Conservation (phyloP, 306 rosid genomes). For the Mimosa bimucronata region DNA sequence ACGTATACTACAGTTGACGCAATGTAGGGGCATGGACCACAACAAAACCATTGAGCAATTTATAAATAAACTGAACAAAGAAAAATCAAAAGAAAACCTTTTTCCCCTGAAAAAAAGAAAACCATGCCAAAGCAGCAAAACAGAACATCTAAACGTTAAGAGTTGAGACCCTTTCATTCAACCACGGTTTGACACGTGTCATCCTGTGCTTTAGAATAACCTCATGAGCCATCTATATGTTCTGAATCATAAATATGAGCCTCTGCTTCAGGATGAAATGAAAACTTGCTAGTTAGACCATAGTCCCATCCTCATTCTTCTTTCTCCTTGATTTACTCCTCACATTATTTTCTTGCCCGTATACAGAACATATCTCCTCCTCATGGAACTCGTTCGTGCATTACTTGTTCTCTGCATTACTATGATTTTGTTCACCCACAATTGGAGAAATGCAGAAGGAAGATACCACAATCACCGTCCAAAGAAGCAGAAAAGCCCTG, state of each 20-base stretch:
- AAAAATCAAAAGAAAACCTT: not conserved
- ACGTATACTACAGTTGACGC: not conserved
- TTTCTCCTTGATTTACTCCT: not conserved
- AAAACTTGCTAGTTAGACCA: slow-evolving; percentile 24
- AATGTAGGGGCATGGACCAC: slow-evolving; percentile 37
- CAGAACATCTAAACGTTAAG: slow-evolving; percentile 28
- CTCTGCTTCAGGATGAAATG: slow-evolving; percentile 32
- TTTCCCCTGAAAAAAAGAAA: not conserved
- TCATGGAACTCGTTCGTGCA: slow-evolving; percentile 55
- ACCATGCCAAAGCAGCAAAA: slow-evolving; percentile 27
- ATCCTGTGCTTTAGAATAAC: slow-evolving; percentile 9
- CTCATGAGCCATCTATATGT: not conserved
- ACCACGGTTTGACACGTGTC: slow-evolving; percentile 54
- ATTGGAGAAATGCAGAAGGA: slow-evolving; percentile 66
- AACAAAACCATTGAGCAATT: slow-evolving; percentile 16
- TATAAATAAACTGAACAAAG: not conserved
- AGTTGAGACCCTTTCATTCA: slow-evolving; percentile 21
- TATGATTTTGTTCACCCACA: slow-evolving; percentile 30
- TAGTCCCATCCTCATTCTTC: slow-evolving; percentile 10
- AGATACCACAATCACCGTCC: slow-evolving; percentile 33
- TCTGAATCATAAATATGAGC: slow-evolving; percentile 45
- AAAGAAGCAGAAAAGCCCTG: slow-evolving; percentile 28
- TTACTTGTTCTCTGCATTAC: slow-evolving; percentile 43
- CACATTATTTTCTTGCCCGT: slow-evolving; percentile 25
- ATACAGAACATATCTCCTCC: slow-evolving; percentile 1